These are phyloP conservation scores for Phylloporus arenicola DNA, from an alignment of 768 basidiomycete genomes.

Conservation along the genomic window DNA sequence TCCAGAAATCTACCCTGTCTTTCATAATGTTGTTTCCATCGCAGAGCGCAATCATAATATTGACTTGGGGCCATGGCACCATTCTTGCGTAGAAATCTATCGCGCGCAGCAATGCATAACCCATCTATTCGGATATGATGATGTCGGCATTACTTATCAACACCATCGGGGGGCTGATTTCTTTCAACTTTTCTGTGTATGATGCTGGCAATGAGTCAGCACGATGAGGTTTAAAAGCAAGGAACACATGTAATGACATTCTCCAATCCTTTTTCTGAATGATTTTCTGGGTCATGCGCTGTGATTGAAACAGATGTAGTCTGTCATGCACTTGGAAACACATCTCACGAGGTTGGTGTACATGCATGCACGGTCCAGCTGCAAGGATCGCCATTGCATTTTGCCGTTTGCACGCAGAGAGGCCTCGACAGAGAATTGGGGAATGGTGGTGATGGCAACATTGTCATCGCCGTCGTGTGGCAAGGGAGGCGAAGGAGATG, in stretches of 20 bases:
- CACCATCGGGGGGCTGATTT: constrained; percentile 70
- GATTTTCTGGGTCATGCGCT: constrained; percentile 70
- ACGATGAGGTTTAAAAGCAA: constrained; percentile 3
- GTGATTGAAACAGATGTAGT: too few species aligned
- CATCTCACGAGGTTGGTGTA: too few species aligned
- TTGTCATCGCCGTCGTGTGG: too few species aligned
- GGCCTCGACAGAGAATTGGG: too few species aligned
- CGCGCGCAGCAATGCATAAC: constrained; percentile 84
- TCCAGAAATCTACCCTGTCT: constrained; percentile 87
- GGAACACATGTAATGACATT: constrained; percentile 57
- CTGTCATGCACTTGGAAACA: too few species aligned
- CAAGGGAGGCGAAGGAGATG: too few species aligned
- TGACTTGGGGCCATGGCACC: constrained; percentile 91
- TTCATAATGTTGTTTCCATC: constrained; percentile 70
- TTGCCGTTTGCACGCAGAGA: too few species aligned
- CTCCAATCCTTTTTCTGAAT: constrained; percentile 70
- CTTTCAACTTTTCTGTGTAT: constrained; percentile 88
- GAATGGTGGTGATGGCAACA: too few species aligned
- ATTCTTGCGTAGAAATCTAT: constrained; percentile 68
- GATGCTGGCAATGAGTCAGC: constrained; percentile 44
- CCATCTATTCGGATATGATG: constrained; percentile 99
- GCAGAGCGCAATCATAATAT: constrained; percentile 80
- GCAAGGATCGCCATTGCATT: too few species aligned
- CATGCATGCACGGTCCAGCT: too few species aligned
- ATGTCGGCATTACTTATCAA: constrained; percentile 84